phyloP scores from a whole-genome alignment of 2,329 filamentous ascomycete species.

The Sporothrix pallida region DNA sequence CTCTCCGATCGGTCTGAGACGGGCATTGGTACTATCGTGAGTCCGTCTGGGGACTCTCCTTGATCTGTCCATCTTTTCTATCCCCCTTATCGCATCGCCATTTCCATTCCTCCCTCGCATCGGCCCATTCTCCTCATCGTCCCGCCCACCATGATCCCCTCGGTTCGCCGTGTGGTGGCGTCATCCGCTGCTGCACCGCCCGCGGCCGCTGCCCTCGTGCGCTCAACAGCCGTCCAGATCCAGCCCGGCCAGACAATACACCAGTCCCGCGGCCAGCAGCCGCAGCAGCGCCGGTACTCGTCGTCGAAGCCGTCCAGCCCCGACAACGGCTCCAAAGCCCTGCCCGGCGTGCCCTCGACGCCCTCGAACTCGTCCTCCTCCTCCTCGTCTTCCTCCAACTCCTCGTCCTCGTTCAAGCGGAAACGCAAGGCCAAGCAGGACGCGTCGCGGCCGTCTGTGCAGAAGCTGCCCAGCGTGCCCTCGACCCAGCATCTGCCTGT shows the following conservation, averaged over 20 bases:
- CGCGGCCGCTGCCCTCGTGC: conserved; percentile 25
- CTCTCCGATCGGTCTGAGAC: conserved; percentile 7
- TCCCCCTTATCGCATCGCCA: not conserved
- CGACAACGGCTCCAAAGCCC: conserved; percentile 60
- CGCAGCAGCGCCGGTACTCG: conserved; percentile 61
- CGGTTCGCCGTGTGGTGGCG: conserved; percentile 39
- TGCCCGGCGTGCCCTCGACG: conserved; percentile 58
- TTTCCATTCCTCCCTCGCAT: not conserved
- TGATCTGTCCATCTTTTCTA: not conserved
- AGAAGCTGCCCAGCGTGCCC: conserved; percentile 73
- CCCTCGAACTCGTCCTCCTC: conserved; percentile 45
- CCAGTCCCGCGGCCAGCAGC: conserved; percentile 22
- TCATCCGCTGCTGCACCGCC: conserved; percentile 33
- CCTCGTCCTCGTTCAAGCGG: conserved; percentile 53
- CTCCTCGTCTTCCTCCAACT: conserved; percentile 29
- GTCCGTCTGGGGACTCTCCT: not conserved
- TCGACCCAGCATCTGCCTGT: conserved; percentile 74
- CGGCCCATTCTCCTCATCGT: not conserved
- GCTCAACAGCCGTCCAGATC: conserved; percentile 40
- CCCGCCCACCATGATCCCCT: conserved; percentile 35
- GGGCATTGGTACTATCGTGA: not conserved
- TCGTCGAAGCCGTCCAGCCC: conserved; percentile 68
- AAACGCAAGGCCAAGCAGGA: conserved; percentile 64
- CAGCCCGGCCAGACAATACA: conserved; percentile 44
- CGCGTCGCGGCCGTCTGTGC: conserved; percentile 46